A percentile compares a stretch with the other conserved stretches of the same genome.
These are phyloP conservation scores for Venturia effusa DNA, from an alignment of 2,329 filamentous ascomycete genomes.

Conservation along the genomic window DNA sequence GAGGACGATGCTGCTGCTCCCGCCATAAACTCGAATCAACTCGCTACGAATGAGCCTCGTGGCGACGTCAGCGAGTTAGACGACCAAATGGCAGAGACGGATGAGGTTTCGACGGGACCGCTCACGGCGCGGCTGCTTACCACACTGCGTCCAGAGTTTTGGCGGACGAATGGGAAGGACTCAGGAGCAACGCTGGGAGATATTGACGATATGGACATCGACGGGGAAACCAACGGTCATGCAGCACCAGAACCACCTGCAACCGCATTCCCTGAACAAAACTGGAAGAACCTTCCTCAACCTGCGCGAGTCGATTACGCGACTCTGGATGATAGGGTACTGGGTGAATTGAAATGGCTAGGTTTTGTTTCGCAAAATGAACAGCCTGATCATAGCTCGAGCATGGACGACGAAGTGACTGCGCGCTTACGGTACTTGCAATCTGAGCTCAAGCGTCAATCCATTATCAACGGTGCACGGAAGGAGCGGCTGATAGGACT, in stretches of 20 bases:
- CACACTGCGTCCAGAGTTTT: conserved; percentile 58
- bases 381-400: conserved; percentile 70
- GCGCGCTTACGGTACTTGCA: conserved; percentile 81
- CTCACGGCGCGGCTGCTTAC: conserved; percentile 73
- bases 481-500: conserved; percentile 80
- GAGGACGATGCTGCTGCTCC: conserved; percentile 75
- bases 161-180: conserved; percentile 38
- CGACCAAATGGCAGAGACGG: conserved; percentile 77
- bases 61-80: conserved; percentile 78
- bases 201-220: conserved; percentile 33
- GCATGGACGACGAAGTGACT: conserved; percentile 89
- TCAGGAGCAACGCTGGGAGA: conserved; percentile 38
- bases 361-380: conserved; percentile 67
- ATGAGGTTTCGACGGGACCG: conserved; percentile 80
- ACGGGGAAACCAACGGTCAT: conserved; percentile 24
- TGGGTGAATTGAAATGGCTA: conserved; percentile 82
- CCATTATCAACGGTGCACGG: conserved; percentile 79
- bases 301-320: conserved; percentile 55
- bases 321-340: conserved; percentile 80
- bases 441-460: conserved; percentile 67
- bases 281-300: conserved; percentile 59
- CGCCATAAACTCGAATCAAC: conserved; percentile 56
- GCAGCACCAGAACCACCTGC: conserved; percentile 42
- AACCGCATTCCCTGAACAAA: conserved; percentile 68
- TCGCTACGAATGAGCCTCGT: conserved; percentile 70